Conservation (phyloP, 1,139 yeast genomes). For the Protomyces inundatus region DNA sequence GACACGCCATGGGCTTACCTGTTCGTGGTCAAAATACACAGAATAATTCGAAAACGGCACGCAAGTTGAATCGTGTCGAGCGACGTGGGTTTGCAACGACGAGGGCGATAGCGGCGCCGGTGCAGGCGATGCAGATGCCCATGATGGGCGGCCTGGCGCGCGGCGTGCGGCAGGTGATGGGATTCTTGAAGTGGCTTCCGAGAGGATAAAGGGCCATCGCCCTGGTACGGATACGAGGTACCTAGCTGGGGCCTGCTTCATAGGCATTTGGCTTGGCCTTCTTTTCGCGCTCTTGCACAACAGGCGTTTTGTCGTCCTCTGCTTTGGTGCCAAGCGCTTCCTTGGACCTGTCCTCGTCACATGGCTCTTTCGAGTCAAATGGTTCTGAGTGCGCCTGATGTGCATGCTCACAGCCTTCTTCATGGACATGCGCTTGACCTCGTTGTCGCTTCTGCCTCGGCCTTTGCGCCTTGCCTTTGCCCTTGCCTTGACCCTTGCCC, state of each 20-base stretch:
- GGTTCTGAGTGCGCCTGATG: not conserved
- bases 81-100: constrained; percentile 25
- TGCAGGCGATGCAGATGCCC: no score
- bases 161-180: not conserved
- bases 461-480: not conserved
- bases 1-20: constrained; percentile 68
- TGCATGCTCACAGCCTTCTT: not conserved
- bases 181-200: not conserved
- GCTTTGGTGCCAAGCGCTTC: no score
- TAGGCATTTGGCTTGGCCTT: not conserved
- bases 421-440: not conserved
- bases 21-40: constrained; percentile 92
- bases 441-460: not conserved
- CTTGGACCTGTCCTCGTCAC: no score
- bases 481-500: not conserved
- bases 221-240: no score
- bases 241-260: not conserved
- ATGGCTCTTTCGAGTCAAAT: not conserved
- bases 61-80: constrained; percentile 70
- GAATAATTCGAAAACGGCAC: constrained; percentile 85
- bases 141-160: no score
- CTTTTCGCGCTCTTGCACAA: no score
- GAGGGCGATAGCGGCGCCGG: not conserved
- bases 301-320: no score
- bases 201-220: not conserved